Base-by-base conservation (phyloP, 148 eudicot genomes). In the Bassia scoparia region DNA sequence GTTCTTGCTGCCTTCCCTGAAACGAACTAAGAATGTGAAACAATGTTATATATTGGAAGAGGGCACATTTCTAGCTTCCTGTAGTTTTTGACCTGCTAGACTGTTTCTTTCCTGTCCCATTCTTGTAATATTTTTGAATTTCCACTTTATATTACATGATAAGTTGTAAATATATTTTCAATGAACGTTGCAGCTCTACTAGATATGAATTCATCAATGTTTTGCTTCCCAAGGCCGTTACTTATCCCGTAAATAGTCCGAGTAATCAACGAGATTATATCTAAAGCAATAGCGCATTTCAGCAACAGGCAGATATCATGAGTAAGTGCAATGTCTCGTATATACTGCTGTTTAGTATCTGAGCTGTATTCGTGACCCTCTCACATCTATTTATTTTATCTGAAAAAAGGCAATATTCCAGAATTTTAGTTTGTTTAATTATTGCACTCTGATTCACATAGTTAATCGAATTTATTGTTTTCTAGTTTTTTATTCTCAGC, bases 141-240 rank as follows among this genome's bases (percentile, higher is more conserved):
- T n/a, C n/a, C 35, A 49, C 52, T 68, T 41, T 43, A 18, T 66
- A 55, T 61, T 27, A 1, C 34, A 49, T 52, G 50, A 31, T 23
- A 43, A 26, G 8, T 29, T 48, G 20, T 64, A 20, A 79, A 11
- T 16, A 9, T 48, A 15, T 53, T 37, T 23, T 7, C 34, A 0
- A 38, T 29, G 23, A 62, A 71, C 27, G 26, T 61, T 81, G 85
- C 90, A 93, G 98, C 81, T 93, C 65, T 93, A 87, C 83, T 93
- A 90, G 98, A 93, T 85, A 90, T 93, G 98, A 89, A 87, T 77
- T 93, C 76, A 87, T 86, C 68, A n/a, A n/a, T 84, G 87, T 83
- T 93, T 93, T 77, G 92, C 98, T 75, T 88, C 94, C 43, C 93
- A 89, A 89, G 98, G 96, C 59, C 96, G 96, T 56, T 93, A 89